These are phyloP conservation scores for Candida nitratophila DNA, from an alignment of 805 yeast species.

Conservation along the genomic window DNA sequence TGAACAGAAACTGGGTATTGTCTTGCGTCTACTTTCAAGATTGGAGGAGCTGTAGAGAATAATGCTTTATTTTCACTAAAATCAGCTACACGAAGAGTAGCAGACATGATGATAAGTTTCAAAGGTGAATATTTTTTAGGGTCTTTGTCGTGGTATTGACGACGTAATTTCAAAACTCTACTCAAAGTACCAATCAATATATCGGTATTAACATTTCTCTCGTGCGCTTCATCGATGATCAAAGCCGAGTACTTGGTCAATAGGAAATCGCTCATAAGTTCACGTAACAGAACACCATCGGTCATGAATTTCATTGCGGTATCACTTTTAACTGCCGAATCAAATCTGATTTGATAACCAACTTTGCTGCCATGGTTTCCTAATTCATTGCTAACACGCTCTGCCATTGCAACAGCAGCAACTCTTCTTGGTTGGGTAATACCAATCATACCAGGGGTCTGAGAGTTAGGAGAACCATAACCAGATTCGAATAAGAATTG, in stretches of 20 bases:
- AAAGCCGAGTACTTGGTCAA: constrained; percentile 78
- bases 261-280: constrained; percentile 83
- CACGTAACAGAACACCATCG: constrained; percentile 89
- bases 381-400: constrained; percentile 68
- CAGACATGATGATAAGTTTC: constrained; percentile 91
- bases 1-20: constrained; percentile 92
- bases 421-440: constrained; percentile 94
- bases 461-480: constrained; percentile 55
- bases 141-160: constrained; percentile 39
- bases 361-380: constrained; percentile 67
- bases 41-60: constrained; percentile 74
- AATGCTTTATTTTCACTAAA: constrained; percentile 75
- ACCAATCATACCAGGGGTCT: constrained; percentile 90
- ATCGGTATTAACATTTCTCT: constrained; percentile 92
- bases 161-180: constrained; percentile 71
- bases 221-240: constrained; percentile 96
- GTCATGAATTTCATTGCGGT: constrained; percentile 87
- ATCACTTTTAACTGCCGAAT: constrained; percentile 51
- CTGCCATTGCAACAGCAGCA: constrained; percentile 89
- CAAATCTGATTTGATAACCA: constrained; percentile 80
- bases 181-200: constrained; percentile 92
- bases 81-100: constrained; percentile 89
- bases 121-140: constrained; percentile 50
- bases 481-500: constrained; percentile 94
- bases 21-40: constrained; percentile 83